Percentiles rank a stretch among this genome's conserved stretches.
phyloP scores from a whole-genome alignment of 2,329 filamentous ascomycete genomes.

The Neurospora sp. region DNA sequence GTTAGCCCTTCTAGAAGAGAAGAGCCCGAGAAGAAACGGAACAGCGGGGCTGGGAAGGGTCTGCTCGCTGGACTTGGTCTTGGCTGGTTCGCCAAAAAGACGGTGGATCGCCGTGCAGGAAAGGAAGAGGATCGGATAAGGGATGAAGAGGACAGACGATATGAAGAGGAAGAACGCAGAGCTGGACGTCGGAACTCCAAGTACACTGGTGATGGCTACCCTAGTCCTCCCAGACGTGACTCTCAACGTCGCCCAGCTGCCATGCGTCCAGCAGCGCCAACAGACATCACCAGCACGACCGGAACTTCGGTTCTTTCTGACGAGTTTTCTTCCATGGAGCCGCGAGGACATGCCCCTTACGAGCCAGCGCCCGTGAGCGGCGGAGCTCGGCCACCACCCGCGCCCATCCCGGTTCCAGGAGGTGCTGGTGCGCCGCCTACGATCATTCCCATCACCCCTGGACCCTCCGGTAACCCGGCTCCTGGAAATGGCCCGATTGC shows the following conservation, averaged over 20 bases:
- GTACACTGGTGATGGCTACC: constrained; percentile 60
- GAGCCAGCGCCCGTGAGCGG: constrained; percentile 20
- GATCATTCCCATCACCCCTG: neutral
- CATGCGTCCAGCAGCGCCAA: constrained; percentile 12
- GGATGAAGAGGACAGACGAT: constrained; percentile 28
- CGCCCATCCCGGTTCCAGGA: constrained; percentile 6
- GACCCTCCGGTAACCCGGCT: neutral
- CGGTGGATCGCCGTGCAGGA: constrained; percentile 47
- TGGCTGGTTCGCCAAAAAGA: constrained; percentile 58
- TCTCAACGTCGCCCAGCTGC: constrained; percentile 21
- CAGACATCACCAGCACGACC: constrained; percentile 12
- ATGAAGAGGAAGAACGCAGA: constrained; percentile 41
- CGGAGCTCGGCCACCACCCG: constrained; percentile 12
- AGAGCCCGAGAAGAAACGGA: constrained; percentile 31
- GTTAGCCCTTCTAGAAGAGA: constrained; percentile 52
- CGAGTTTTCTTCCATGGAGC: constrained; percentile 30
- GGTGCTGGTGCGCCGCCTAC: constrained; percentile 2
- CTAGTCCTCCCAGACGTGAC: constrained; percentile 36
- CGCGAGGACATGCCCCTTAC: constrained; percentile 23
- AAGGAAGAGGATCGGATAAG: constrained; percentile 39
- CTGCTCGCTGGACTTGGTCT: constrained; percentile 53
- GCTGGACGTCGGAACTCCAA: constrained; percentile 52
- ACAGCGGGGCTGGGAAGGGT: constrained; percentile 41
- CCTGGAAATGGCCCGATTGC: constrained; percentile 20
- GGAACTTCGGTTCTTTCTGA: constrained; percentile 21